Base-by-base conservation (phyloP, 768 basidiomycete genomes). In the Lentinula sp. region DNA sequence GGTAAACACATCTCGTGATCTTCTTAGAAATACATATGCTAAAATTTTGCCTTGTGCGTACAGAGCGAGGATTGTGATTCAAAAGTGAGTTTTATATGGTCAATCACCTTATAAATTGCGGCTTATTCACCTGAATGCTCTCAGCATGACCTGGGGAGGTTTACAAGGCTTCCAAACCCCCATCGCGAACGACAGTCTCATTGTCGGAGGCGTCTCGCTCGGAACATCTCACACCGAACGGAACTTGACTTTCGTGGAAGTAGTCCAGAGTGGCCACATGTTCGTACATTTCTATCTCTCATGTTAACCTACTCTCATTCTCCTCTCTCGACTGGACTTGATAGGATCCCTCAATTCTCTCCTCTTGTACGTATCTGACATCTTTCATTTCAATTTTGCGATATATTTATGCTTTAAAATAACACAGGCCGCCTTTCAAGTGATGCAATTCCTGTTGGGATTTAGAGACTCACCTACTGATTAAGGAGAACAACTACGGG, bases 221-320 rank as follows among this genome's bases (percentile, higher is more conserved):
- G 89, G 89, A 0, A 86, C 73, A 1, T 74, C 80, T 61, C 88
- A 90, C 62, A 74, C 77, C 15, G 90, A 91, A 67, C 83, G 89
- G 42, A 83, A 84, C 11, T 69, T 91, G 65, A 84, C 88, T 0
- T 90, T 84, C 63, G 75, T 79, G 34, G 89, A 92, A 66, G 82
- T 92, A 21, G 76, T 65, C 23, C 78, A 89, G 6, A 85, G 84
- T 64, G 90, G 89, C 16, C 89, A 91, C 64, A 90, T 91, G 88
- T 86, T 66, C 63, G 73, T 70, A 37, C 9, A 31, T 42, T 23
- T 16, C 21, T 18, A 15, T 39, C 53, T 53, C 16, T 59, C n/a
- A 23, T 40, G 1, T 59, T 13, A 32, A 45, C 11, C 35, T 16
- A 48, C 39, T 57, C 43, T 42, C 5, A 43, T 31, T 11, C 60